Evolutionary conservation across 2,329 filamentous ascomycete species (phyloP), one percentile per base, ranked within the genome.

Genomic region (Exserohilum rostratum): DNA sequence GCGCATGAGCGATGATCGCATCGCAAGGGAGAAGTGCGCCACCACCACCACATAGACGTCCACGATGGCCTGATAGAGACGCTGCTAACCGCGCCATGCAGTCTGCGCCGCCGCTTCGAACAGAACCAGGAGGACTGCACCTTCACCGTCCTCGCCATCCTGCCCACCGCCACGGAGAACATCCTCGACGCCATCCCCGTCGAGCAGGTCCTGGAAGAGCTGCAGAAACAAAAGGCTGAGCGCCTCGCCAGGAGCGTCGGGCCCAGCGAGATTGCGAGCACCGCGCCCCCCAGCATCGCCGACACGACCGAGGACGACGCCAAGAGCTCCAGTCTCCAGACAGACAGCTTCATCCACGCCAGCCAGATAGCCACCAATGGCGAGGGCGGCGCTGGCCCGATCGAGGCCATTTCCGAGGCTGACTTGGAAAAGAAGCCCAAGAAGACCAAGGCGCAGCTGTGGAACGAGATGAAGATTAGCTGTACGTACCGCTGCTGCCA

Each of bases 121-220:
- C 95, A 99, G 78, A 99, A 99, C 76, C 95, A 99, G 75, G 93
- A 96, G 74, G 95, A 99, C 77, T 99, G 95, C 78, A 97, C 93
- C 43, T 97, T 96, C 74, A 99, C 95, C 33, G 92, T 98, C 39
- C 87, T 98, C n/a, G 95, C 93, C 27, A 86, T 99, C 50, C 84
- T 99, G 9, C 95, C 95, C 4, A 96, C 93, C 30, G 90, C 92
- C 6, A 93, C 93, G 20, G 87, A 95, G 64, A 93, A 96, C 72
- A 89, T 99, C 67, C 82, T 97, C 68, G 87, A 91, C 64, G 87
- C 89, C 29, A 85, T 98, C 66, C 91, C 96, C 48, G 96, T 96
- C 38, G 95, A 99, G 75, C 87, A 90, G 68, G 91, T 97, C 68
- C 93, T 93, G 4, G 89, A 93, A 64, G 93, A 98, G 78, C 85